Evolutionary conservation across 345 rosid genomes (phyloP), one percentile per base, ranked within the genome.

Genomic region (Luvunga scandens): DNA sequence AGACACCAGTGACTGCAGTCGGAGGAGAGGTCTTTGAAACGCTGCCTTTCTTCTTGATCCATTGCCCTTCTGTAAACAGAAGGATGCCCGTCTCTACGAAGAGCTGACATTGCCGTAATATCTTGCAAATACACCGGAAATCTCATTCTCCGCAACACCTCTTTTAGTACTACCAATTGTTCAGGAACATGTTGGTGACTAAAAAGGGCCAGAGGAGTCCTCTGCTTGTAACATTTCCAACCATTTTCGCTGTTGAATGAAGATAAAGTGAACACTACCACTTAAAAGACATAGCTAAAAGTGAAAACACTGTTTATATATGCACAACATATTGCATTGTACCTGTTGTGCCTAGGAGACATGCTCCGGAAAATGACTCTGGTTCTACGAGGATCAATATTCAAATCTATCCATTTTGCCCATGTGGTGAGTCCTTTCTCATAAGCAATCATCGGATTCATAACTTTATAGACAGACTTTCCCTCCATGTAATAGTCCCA

Each of bases 1-100:
- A 95, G 94, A 77, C 98, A 95, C 99, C 99, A 95, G 66, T 95
- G 98, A 89, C 93, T 93, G 33, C 99, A 95, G 61, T 95, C 99
- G 14, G 97, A 91, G 4, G 91, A 83, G 68, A 82, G 38, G 48
- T 81, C 89, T 53, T 38, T 55, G 0, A 70, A 81, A 66, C 91
- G 90, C 70, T 88, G 91, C 83, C 77, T 92, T 75, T 84, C 81
- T 34, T 85, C 88, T 76, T 91, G 89, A 69, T 60, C 80, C 76
- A 91, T 79, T 19, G 86, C 85, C 79, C 87, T 90, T 80, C 88
- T 87, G 71, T 89, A 95, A n/a, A 93, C 92, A 0, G 98, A 93
- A 69, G 99, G 99, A 81, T 95, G 98, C 10, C 93, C 99, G 5
- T 95, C 99, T 84, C 90, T 88, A 9, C 99, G 84, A 3, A 88